Base-by-base conservation (phyloP, 495 filamentous ascomycete genomes). In the Penicillium riverlandense region DNA sequence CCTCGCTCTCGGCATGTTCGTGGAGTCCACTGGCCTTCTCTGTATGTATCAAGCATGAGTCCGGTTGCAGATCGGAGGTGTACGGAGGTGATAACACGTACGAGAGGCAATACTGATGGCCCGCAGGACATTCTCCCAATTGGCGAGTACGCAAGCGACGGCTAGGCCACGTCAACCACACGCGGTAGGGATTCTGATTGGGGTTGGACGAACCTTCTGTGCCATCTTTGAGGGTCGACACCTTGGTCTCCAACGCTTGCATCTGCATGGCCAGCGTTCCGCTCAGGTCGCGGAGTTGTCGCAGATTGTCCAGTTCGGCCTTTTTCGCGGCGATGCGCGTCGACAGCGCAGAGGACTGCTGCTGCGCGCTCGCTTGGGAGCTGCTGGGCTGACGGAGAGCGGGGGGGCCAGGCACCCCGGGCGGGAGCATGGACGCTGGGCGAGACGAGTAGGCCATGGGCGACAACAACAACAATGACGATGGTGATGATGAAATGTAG, bases 31-130 rank as follows among this genome's bases (percentile, higher is more conserved):
- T 46, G 29, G 57, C 56, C 46, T 58, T 54, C 14, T 37, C 59
- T 62, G 45, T 40, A 22, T 22, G 22, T 22, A 22, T 22, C 22
- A 22, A 4, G 22, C 22, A 22, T 22, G 22, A 22, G 22, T 22
- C 22, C 6, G 22, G 22, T 22, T 22, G 22, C 22, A 22, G 2
- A 22, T 3, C 6, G 22, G 22, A 6, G 4, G 4, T 22, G 2
- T 4, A 22, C 22, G 22, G 22, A 22, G 22, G 22, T 4, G 6
- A 22, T 22, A 22, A 22, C 22, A 22, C 22, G 22, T 22, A 98
- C 92, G 79, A 41, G 89, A 95, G 45, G 94, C 90, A 82, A 98
- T 94, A 58, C 85, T 86, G 54, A 98, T 96, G 32, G 90, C 90
- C 40, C 85, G 77, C 13, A 98, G 74, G 41, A 98, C 90, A 60